Evolutionary conservation across 2,329 filamentous ascomycete species (phyloP).

Genomic region (Ascomycota sp.): DNA sequence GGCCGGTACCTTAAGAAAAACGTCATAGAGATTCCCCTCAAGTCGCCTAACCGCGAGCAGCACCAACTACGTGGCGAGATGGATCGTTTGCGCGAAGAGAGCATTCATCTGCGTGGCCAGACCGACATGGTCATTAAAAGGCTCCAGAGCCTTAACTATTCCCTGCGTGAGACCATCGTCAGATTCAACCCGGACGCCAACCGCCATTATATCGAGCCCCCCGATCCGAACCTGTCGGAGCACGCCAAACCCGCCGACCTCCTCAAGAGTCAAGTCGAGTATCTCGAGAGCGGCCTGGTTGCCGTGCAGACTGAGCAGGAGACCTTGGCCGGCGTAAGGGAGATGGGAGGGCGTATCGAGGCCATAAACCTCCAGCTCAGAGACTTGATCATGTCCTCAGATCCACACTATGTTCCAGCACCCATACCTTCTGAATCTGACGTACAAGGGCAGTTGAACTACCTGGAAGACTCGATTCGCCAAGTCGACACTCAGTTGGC

Average conservation of each 20-base stretch:
- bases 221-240: constrained; percentile 9
- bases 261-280: constrained; percentile 39
- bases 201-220: constrained; percentile 20
- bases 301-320: constrained; percentile 36
- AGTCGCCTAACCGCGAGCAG: constrained; percentile 32
- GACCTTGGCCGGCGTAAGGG: constrained; percentile 9
- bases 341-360: constrained; percentile 31
- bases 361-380: constrained; percentile 42
- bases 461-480: constrained; percentile 39
- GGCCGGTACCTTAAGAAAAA: constrained; percentile 15
- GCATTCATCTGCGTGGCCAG: constrained; percentile 14
- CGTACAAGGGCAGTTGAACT: constrained; percentile 43
- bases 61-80: constrained; percentile 25
- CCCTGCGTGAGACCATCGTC: constrained; percentile 43
- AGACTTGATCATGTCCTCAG: constrained; percentile 27
- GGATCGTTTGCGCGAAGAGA: constrained; percentile 24
- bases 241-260: constrained; percentile 21
- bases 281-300: constrained; percentile 43
- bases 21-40: constrained; percentile 33
- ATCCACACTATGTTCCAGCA: constrained; percentile 29
- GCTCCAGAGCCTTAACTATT: constrained; percentile 44
- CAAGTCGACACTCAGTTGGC: constrained; percentile 22
- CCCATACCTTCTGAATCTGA: constrained; percentile 33
- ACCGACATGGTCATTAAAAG: constrained; percentile 20
- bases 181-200: constrained; percentile 35